A percentile compares a stretch with the other conserved stretches of the same genome.
These are phyloP conservation scores for Acorus calamus DNA, from an alignment of 106 monocot species.

Conservation along the genomic window DNA sequence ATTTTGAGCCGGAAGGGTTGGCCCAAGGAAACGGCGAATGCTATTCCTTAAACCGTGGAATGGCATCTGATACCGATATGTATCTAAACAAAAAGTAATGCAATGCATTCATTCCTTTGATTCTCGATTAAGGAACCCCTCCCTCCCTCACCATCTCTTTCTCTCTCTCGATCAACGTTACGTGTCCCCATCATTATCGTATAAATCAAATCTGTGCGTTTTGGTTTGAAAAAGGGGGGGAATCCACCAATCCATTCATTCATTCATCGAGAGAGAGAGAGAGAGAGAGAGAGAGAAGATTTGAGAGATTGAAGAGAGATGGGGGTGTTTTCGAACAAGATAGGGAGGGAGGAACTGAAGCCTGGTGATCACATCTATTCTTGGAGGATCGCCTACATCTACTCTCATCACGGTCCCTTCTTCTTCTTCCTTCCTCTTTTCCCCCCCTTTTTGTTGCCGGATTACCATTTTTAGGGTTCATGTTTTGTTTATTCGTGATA, in stretches of 20 bases:
- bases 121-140: no score
- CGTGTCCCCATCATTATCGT: no score
- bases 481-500: neutral
- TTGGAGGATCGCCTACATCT: conserved; percentile 57
- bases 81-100: no score
- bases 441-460: neutral
- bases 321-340: conserved; percentile 50
- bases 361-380: conserved; percentile 74
- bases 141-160: no score
- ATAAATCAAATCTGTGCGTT: no score
- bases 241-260: no score
- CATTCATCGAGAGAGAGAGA: neutral
- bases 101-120: no score
- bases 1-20: no score
- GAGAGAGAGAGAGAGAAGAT: conserved; percentile 1
- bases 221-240: neutral
- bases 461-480: neutral
- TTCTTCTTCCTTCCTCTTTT: neutral
- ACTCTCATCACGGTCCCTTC: conserved; percentile 54
- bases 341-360: conserved; percentile 34
- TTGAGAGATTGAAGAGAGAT: conserved; percentile 6
- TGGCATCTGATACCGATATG: no score
- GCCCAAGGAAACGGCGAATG: no score
- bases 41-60: no score
- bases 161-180: no score